Percentiles rank a stretch among this genome's conserved stretches.
These are phyloP conservation scores for Porogramme epimiltina DNA, from an alignment of 1,284 basidiomycete species.

Conservation along the genomic window DNA sequence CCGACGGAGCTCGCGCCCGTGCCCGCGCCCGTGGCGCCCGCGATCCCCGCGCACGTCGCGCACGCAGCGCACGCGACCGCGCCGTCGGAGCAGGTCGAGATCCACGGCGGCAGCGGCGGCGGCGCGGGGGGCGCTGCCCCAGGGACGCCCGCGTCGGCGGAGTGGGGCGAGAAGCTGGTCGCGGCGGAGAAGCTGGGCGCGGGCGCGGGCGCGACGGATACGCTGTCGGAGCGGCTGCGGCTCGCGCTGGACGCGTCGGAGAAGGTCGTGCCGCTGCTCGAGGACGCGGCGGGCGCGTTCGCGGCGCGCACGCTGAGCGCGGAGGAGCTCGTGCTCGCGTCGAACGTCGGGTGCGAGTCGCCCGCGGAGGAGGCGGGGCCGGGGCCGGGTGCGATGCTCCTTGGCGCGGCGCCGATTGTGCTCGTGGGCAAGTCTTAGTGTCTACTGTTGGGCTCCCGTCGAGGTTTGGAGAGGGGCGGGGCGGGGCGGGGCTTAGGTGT, in stretches of 20 bases:
- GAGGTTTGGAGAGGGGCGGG: neutral
- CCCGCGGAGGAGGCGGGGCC: neutral
- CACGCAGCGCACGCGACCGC: slow-evolving; percentile 21
- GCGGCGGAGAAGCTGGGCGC: slow-evolving; percentile 23
- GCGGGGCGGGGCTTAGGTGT: neutral
- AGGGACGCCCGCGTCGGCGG: slow-evolving; percentile 14
- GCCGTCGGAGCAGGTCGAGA: slow-evolving; percentile 11
- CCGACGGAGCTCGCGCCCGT: too few species aligned
- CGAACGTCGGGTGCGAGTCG: slow-evolving; percentile 3
- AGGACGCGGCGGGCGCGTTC: slow-evolving; percentile 17
- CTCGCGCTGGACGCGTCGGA: slow-evolving; percentile 19
- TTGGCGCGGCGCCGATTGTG: neutral
- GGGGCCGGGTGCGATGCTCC: neutral
- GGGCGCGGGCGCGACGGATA: slow-evolving; percentile 16
- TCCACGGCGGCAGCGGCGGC: too few species aligned
- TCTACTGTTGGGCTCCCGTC: neutral
- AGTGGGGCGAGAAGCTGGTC: slow-evolving; percentile 22
- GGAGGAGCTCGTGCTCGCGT: slow-evolving; percentile 16
- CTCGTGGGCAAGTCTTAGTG: neutral
- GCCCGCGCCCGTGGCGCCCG: neutral
- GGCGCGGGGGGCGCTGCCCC: slow-evolving; percentile 8
- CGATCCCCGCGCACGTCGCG: slow-evolving; percentile 12
- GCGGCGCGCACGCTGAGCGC: slow-evolving; percentile 20
- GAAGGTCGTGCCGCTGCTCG: slow-evolving; percentile 15
- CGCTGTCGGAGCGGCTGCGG: slow-evolving; percentile 15